These are phyloP conservation scores for Caloboletus firmus DNA, from an alignment of 1,284 basidiomycete genomes.

Conservation along the genomic window DNA sequence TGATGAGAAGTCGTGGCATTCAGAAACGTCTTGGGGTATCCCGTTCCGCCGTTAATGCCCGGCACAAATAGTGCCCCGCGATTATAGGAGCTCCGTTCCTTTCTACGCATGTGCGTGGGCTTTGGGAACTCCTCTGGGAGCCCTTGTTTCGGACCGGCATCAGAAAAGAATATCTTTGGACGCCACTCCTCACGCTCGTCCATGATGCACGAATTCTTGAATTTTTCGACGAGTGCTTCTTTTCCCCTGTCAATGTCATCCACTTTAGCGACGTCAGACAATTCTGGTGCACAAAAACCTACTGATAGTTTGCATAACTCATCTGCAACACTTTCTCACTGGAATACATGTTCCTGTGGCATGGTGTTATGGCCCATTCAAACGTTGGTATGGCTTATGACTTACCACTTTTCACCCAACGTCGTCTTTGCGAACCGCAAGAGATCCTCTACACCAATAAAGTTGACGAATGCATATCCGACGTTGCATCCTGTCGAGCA, in stretches of 20 bases:
- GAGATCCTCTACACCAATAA: conserved; percentile 74
- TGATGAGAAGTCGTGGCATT: conserved; percentile 26
- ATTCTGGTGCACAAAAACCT: conserved; percentile 31
- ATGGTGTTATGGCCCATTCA: conserved; percentile 3
- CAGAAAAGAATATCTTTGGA: conserved; percentile 81
- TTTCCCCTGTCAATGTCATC: conserved; percentile 59
- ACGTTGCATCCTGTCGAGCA: conserved; percentile 71
- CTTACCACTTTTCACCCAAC: conserved; percentile 75
- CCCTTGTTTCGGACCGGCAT: conserved; percentile 66
- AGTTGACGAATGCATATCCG: conserved; percentile 87
- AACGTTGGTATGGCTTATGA: neutral
- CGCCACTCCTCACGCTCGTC: conserved; percentile 78
- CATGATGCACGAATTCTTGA: conserved; percentile 84
- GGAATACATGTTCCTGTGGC: conserved; percentile 77
- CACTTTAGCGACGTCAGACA: conserved; percentile 9
- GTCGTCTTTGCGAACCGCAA: conserved; percentile 69
- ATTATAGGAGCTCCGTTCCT: conserved; percentile 74
- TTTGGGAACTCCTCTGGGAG: conserved; percentile 78
- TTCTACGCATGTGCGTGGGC: conserved; percentile 72
- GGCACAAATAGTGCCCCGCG: conserved; percentile 67
- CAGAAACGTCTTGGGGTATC: conserved; percentile 33
- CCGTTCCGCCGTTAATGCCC: conserved; percentile 34
- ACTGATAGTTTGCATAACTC: conserved; percentile 88
- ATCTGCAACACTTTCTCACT: conserved; percentile 85
- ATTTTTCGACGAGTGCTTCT: conserved; percentile 81